These are phyloP conservation scores for Pythium aristosporum DNA, from an alignment of 352 stramenopile species.

Conservation along the genomic window DNA sequence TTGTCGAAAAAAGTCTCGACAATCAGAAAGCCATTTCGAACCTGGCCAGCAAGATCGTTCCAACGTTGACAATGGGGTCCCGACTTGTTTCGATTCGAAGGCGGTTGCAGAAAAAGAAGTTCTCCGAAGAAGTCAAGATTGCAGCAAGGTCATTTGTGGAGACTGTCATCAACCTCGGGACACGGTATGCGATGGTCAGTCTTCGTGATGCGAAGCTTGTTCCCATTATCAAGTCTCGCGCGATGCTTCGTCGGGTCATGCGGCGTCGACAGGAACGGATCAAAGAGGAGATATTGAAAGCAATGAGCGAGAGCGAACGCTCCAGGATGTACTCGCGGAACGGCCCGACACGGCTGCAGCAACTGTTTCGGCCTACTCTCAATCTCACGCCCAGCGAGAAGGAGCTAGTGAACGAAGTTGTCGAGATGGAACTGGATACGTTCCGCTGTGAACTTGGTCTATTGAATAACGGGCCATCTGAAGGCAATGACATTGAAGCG, in stretches of 20 bases:
- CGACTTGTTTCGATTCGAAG: constrained; percentile 59
- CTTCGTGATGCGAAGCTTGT: constrained; percentile 47
- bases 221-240: constrained; percentile 40
- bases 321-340: constrained; percentile 54
- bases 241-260: constrained; percentile 50
- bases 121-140: constrained; percentile 32
- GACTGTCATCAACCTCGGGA: constrained; percentile 35
- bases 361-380: constrained; percentile 33
- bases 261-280: constrained; percentile 45
- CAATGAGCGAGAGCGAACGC: constrained; percentile 55
- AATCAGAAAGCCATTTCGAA: constrained; percentile 39
- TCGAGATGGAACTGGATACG: constrained; percentile 20
- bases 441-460: constrained; percentile 18
- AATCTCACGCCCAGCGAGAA: constrained; percentile 48
- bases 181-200: constrained; percentile 33
- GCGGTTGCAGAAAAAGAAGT: constrained; percentile 51
- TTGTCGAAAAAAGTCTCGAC: constrained; percentile 56
- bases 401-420: constrained; percentile 46
- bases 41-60: constrained; percentile 59
- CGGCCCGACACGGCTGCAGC: constrained; percentile 47
- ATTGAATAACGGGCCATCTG: neutral
- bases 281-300: constrained; percentile 38
- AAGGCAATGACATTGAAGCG: constrained; percentile 20
- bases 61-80: constrained; percentile 64
- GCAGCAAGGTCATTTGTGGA: constrained; percentile 32